These are phyloP conservation scores for Micromonas pusilla DNA, from an alignment of 139 green algal species.

Conservation along the genomic window DNA sequence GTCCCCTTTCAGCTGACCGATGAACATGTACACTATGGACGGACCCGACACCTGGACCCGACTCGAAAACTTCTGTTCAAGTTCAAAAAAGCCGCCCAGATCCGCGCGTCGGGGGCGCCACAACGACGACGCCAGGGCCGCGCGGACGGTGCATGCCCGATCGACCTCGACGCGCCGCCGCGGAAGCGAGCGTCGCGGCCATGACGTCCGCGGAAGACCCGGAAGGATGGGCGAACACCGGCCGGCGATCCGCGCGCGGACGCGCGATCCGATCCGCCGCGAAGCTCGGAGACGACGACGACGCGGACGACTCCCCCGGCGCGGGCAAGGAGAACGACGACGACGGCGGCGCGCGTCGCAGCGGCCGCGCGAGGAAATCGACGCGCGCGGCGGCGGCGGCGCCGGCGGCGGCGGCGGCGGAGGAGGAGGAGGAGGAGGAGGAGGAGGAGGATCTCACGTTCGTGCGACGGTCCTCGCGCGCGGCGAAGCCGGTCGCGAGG, in stretches of 20 bases:
- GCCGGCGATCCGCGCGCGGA: slow-evolving; percentile 3
- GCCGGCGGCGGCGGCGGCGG: slow-evolving; percentile 30
- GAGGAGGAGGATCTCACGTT: slow-evolving; percentile 22
- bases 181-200: too few species aligned
- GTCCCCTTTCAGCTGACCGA: too few species aligned
- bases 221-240: neutral
- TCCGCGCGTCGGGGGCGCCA: too few species aligned
- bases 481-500: slow-evolving; percentile 31
- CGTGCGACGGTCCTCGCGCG: neutral
- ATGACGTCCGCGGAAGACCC: neutral
- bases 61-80: too few species aligned
- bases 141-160: too few species aligned
- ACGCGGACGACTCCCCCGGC: neutral
- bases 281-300: neutral
- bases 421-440: slow-evolving; percentile 36
- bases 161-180: too few species aligned
- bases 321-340: neutral
- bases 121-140: too few species aligned
- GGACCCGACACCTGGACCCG: too few species aligned
- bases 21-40: too few species aligned
- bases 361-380: neutral
- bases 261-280: slow-evolving; percentile 3
- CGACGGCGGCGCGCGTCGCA: neutral
- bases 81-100: too few species aligned
- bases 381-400: neutral